Evolutionary conservation across 352 stramenopile species (phyloP).

Genomic region (Phytophthora pinifolia): DNA sequence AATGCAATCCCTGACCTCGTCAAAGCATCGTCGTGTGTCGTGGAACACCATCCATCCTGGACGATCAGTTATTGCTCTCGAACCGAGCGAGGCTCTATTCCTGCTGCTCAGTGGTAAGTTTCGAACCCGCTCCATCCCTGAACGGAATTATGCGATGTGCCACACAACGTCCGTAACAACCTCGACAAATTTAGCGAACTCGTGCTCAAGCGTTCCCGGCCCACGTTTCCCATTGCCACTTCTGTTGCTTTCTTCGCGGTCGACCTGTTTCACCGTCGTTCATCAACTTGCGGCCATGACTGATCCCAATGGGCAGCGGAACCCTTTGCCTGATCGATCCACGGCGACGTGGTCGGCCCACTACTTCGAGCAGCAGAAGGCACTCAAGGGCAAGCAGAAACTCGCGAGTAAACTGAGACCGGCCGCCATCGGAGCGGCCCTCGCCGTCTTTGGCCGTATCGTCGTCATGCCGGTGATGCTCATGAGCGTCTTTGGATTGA

Average conservation of each 20-base stretch:
- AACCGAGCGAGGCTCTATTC: too few relatives aligned
- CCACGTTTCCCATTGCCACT: slow-evolving; percentile 5
- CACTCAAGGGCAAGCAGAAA: slow-evolving; percentile 14
- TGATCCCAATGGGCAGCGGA: not conserved
- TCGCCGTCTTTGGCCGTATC: slow-evolving; percentile 29
- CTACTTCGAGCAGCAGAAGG: slow-evolving; percentile 29
- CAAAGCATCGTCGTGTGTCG: too few relatives aligned
- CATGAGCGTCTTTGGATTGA: slow-evolving; percentile 16
- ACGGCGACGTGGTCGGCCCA: slow-evolving; percentile 23
- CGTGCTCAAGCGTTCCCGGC: not conserved
- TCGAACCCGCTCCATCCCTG: too few relatives aligned
- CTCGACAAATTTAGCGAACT: not conserved
- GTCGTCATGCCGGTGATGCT: slow-evolving; percentile 31
- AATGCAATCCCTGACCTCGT: too few relatives aligned
- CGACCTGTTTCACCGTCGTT: too few relatives aligned
- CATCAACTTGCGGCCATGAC: slow-evolving; percentile 1
- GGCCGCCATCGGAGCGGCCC: slow-evolving; percentile 21
- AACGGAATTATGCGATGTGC: too few relatives aligned
- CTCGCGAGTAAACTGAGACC: slow-evolving; percentile 22
- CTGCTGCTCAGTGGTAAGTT: too few relatives aligned
- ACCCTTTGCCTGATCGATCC: slow-evolving; percentile 16
- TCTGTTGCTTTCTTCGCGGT: not conserved
- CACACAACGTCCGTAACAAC: too few relatives aligned
- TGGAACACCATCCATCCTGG: too few relatives aligned
- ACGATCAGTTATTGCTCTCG: too few relatives aligned